Percentiles rank a stretch among this genome's conserved stretches.
These are phyloP conservation scores for Hebeloma cylindrosporum DNA, from an alignment of 768 basidiomycete genomes.

Conservation along the genomic window DNA sequence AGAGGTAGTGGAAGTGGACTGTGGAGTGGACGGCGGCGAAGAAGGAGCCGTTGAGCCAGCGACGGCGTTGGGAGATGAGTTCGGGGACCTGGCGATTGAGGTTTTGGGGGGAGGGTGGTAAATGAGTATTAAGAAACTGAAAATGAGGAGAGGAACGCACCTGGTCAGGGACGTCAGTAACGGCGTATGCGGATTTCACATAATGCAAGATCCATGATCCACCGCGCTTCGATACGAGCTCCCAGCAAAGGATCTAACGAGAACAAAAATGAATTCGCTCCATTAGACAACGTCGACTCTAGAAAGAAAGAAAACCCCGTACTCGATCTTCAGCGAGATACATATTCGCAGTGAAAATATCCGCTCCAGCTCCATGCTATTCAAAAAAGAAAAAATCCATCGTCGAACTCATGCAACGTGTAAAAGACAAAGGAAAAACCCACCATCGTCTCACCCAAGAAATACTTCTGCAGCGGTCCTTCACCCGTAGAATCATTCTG, in stretches of 20 bases:
- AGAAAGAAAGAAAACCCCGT: conserved; percentile 29
- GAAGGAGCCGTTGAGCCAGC: conserved; percentile 98
- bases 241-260: conserved; percentile 83
- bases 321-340: conserved; percentile 88
- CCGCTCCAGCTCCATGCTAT: conserved; percentile 78
- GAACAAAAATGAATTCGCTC: neutral
- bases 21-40: conserved; percentile 94
- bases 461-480: conserved; percentile 94
- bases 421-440: conserved; percentile 12
- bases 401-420: neutral
- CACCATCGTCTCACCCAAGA: conserved; percentile 93
- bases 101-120: neutral
- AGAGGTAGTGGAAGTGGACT: conserved; percentile 93
- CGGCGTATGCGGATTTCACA: conserved; percentile 90
- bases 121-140: neutral
- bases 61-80: conserved; percentile 89
- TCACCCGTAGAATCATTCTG: conserved; percentile 83
- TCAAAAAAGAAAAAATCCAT: neutral
- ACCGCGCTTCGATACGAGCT: conserved; percentile 92
- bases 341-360: conserved; percentile 96
- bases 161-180: conserved; percentile 93
- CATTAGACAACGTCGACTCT: neutral
- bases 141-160: conserved; percentile 34
- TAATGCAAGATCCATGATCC: conserved; percentile 93
- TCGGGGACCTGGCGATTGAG: conserved; percentile 66